phyloP scores from a whole-genome alignment of 306 rosid species.

The Rosa lucieae region DNA sequence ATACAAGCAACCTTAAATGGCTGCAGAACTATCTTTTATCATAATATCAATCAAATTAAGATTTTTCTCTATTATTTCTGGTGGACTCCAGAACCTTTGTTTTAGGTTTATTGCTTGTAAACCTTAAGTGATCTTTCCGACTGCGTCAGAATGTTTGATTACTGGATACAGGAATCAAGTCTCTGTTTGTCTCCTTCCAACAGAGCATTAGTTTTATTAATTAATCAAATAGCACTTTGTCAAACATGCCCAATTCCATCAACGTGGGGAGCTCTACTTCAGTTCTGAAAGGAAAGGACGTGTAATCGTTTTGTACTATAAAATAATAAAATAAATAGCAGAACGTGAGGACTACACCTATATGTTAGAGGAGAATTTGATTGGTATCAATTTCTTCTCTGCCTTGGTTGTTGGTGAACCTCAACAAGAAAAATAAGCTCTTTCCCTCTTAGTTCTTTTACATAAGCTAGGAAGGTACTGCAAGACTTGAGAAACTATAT shows the following conservation, averaged over 20 bases:
- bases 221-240: neutral
- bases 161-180: neutral
- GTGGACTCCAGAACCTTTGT: too few species aligned
- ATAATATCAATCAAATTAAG: too few species aligned
- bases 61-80: too few species aligned
- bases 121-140: too few species aligned
- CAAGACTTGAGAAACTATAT: neutral
- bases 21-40: too few species aligned
- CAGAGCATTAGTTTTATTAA: neutral
- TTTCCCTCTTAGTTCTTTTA: neutral
- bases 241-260: constrained; percentile 27
- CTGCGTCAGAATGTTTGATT: too few species aligned
- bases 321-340: neutral
- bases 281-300: neutral
- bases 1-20: too few species aligned
- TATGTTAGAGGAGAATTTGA: neutral
- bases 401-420: neutral
- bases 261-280: constrained; percentile 64
- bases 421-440: neutral
- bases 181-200: neutral
- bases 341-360: constrained; percentile 58
- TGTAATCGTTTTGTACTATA: neutral
- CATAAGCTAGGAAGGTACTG: neutral
- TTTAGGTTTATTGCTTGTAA: too few species aligned
- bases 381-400: neutral